These are phyloP conservation scores for Medicago ruthenica DNA, from an alignment of 306 rosid genomes.

Conservation along the genomic window DNA sequence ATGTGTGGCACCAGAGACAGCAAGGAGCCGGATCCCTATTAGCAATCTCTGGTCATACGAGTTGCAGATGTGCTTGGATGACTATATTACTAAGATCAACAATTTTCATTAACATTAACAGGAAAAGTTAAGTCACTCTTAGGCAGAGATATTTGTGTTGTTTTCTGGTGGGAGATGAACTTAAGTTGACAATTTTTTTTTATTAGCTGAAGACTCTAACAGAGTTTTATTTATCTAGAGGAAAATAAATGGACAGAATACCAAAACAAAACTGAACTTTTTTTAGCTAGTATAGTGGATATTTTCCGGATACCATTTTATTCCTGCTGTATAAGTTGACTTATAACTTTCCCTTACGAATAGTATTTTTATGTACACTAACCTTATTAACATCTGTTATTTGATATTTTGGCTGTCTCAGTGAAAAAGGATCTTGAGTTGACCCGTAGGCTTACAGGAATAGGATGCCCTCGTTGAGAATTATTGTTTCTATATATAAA, in stretches of 20 bases:
- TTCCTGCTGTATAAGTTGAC: conserved; percentile 3
- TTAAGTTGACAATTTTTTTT: not conserved
- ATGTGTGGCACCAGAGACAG: too few relatives aligned
- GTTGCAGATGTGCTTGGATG: not conserved
- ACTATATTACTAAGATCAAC: not conserved
- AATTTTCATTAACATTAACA: not conserved
- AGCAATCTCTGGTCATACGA: not conserved
- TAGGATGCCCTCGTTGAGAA: conserved; percentile 79
- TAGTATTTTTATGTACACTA: not conserved
- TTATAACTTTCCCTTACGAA: conserved; percentile 18
- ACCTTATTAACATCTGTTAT: conserved; percentile 19
- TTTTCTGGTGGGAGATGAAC: conserved; percentile 7
- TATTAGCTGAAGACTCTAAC: not conserved
- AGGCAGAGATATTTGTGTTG: not conserved
- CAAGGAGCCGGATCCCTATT: too few relatives aligned
- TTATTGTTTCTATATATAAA: conserved; percentile 22
- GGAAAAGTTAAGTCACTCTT: conserved; percentile 2
- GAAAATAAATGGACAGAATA: not conserved
- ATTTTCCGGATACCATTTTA: not conserved
- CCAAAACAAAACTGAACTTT: not conserved
- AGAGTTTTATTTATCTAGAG: not conserved
- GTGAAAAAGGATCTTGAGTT: conserved; percentile 94
- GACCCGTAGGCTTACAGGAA: conserved; percentile 80
- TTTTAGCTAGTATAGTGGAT: not conserved
- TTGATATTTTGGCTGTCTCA: conserved; percentile 43